Evolutionary conservation across 2,329 filamentous ascomycete genomes (phyloP).

Genomic region (Trichoderma lentiforme): DNA sequence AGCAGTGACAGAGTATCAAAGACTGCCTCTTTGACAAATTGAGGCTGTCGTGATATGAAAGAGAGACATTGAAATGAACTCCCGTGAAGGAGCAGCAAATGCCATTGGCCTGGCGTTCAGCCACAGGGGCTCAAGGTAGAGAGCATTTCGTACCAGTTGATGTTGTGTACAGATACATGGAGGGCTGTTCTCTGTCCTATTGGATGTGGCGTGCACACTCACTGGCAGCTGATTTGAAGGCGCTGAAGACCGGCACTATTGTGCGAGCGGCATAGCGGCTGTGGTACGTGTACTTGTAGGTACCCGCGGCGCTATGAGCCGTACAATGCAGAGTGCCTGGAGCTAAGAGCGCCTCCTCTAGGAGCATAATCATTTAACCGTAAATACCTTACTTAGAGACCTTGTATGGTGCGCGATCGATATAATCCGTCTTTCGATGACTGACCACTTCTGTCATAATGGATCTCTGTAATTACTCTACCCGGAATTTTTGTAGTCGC

Average conservation of each 20-base stretch:
- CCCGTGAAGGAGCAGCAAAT: background rate
- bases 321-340: background rate
- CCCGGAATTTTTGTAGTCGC: background rate
- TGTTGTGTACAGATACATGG: background rate
- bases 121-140: background rate
- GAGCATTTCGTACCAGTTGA: background rate
- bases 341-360: background rate
- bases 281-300: background rate
- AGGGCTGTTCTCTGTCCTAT: background rate
- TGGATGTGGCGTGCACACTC: background rate
- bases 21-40: background rate
- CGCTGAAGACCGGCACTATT: background rate
- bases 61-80: background rate
- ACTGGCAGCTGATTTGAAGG: background rate
- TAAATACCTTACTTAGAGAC: background rate
- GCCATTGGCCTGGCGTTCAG: slow-evolving; percentile 7
- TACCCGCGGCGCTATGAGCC: background rate
- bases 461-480: background rate
- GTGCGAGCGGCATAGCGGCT: background rate
- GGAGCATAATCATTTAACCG: background rate
- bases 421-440: slow-evolving; percentile 5
- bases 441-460: background rate
- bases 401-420: background rate
- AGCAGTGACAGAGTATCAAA: background rate
- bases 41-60: background rate